Percentiles rank a stretch among this genome's conserved stretches.
Evolutionary conservation across 225 moss, liverwort and hornwort genomes (phyloP).

Genomic region (Marchantia paleacea): DNA sequence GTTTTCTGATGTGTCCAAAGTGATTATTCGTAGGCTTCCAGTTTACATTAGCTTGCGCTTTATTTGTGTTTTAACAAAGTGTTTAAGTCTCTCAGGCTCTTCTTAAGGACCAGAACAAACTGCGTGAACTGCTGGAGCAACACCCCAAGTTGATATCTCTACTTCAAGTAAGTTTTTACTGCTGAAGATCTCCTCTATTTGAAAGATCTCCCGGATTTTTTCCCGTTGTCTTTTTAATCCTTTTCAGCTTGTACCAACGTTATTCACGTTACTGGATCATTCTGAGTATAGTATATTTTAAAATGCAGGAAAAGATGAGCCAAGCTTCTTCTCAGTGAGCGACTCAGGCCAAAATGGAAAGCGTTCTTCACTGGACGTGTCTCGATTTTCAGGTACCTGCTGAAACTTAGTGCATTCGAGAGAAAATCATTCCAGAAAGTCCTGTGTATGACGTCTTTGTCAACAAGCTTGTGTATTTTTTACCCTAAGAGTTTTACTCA

Average conservation of each 20-base stretch:
- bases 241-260: not conserved
- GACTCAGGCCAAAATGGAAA: too few species aligned
- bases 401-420: not conserved
- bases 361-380: not conserved
- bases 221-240: not conserved
- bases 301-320: slow-evolving; percentile 37
- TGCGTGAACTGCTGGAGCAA: slow-evolving; percentile 90
- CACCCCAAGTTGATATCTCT: slow-evolving; percentile 92
- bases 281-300: not conserved
- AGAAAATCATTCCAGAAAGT: not conserved
- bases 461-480: not conserved
- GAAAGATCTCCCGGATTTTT: too few species aligned
- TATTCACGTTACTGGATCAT: not conserved
- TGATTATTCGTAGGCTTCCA: not conserved
- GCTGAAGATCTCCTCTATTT: not conserved
- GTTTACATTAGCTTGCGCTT: not conserved
- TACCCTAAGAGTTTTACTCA: not conserved
- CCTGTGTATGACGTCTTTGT: not conserved
- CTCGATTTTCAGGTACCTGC: not conserved
- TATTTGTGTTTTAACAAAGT: slow-evolving; percentile 15
- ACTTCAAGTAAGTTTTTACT: slow-evolving; percentile 61
- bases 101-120: slow-evolving; percentile 92
- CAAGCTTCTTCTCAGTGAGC: slow-evolving; percentile 22
- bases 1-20: not conserved
- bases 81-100: slow-evolving; percentile 56